A percentile compares a stretch with the other conserved stretches of the same genome.
These are phyloP conservation scores for Papiliotrema flavescens DNA, from an alignment of 1,284 basidiomycete species.

Conservation along the genomic window DNA sequence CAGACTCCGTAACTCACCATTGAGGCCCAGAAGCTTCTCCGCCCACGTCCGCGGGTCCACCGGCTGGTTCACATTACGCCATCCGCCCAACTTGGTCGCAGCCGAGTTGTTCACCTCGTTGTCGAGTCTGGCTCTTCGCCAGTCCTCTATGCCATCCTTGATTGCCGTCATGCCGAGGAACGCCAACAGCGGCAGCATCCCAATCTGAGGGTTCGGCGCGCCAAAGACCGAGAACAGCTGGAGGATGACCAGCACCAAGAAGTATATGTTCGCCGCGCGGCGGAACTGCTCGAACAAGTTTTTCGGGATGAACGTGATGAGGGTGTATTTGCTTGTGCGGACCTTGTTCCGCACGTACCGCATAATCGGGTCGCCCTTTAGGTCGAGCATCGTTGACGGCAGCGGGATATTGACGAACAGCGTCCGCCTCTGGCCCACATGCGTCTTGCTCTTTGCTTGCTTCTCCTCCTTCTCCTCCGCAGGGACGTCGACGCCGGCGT, in stretches of 20 bases:
- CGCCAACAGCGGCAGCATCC: slow-evolving; percentile 81
- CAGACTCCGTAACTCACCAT: slow-evolving; percentile 17
- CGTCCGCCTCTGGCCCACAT: slow-evolving; percentile 57
- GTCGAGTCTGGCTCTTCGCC: slow-evolving; percentile 77
- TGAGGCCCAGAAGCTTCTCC: slow-evolving; percentile 61
- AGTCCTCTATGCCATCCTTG: slow-evolving; percentile 94
- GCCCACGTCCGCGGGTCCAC: slow-evolving; percentile 70
- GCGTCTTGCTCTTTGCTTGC: not conserved
- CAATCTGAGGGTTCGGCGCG: slow-evolving; percentile 75
- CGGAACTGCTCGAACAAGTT: slow-evolving; percentile 89
- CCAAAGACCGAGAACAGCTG: slow-evolving; percentile 92
- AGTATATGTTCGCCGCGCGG: slow-evolving; percentile 89
- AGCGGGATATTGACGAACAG: slow-evolving; percentile 67
- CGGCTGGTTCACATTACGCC: slow-evolving; percentile 86
- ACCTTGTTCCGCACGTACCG: slow-evolving; percentile 91
- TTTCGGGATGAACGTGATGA: slow-evolving; percentile 89
- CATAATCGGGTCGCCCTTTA: slow-evolving; percentile 68
- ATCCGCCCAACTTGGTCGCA: slow-evolving; percentile 62
- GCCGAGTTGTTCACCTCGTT: slow-evolving; percentile 58
- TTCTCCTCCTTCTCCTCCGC: not conserved
- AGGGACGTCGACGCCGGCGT: not conserved
- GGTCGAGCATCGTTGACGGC: slow-evolving; percentile 18
- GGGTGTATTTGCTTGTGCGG: slow-evolving; percentile 88
- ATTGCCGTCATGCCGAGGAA: slow-evolving; percentile 85
- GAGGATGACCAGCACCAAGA: slow-evolving; percentile 75